Conservation (phyloP, 306 rosid species). For the Fagus sylvatica region DNA sequence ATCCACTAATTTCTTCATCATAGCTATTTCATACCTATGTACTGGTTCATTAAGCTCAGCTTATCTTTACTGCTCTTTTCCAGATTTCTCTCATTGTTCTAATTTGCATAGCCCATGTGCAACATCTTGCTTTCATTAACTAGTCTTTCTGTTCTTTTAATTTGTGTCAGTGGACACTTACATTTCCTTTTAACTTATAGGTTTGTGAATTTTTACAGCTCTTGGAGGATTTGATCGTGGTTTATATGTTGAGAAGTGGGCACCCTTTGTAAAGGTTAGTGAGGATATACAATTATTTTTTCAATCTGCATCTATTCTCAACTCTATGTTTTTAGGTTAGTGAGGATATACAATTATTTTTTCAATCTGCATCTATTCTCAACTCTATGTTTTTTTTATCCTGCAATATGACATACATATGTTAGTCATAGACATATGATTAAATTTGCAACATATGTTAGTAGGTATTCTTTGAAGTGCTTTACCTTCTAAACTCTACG, state of each 20-base stretch:
- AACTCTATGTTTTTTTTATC: not conserved
- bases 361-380: not conserved
- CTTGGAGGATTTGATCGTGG: constrained; percentile 81
- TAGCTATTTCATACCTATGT: not conserved
- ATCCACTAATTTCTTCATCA: not conserved
- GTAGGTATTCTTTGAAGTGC: not conserved
- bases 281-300: not conserved
- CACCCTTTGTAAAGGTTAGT: constrained; percentile 57
- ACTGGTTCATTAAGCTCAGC: not conserved
- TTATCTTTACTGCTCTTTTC: not conserved
- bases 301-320: not conserved
- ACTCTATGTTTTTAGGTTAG: constrained; percentile 29
- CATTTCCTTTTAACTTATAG: not conserved
- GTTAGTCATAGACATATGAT: not conserved
- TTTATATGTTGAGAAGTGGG: constrained; percentile 93
- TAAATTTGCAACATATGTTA: not conserved
- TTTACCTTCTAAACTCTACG: no score
- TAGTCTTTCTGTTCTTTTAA: not conserved
- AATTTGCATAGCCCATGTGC: not conserved
- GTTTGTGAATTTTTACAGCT: constrained; percentile 45
- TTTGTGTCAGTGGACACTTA: constrained; percentile 9
- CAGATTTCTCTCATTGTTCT: not conserved
- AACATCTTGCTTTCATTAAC: not conserved
- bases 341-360: not conserved
- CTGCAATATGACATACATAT: not conserved